These are phyloP conservation scores for Ganoderma lingzhi DNA, from an alignment of 1,284 basidiomycete genomes.

Conservation along the genomic window DNA sequence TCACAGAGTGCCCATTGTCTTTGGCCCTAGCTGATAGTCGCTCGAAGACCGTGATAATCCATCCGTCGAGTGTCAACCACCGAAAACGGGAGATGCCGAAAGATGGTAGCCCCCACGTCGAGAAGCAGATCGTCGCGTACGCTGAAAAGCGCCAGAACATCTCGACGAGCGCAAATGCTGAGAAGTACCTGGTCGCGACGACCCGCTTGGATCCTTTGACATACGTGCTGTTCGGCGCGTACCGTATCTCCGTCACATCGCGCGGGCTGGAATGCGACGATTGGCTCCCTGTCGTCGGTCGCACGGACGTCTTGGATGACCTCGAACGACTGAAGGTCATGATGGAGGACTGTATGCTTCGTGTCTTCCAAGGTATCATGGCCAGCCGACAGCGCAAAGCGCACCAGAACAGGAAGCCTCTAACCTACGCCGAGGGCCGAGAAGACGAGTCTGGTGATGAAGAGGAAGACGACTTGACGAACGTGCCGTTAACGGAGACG, in stretches of 20 bases:
- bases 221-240: conserved; percentile 93
- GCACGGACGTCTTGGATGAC: conserved; percentile 83
- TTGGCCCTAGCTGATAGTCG: conserved; percentile 8
- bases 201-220: conserved; percentile 91
- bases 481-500: conserved; percentile 62
- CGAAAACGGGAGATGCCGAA: conserved; percentile 65
- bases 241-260: conserved; percentile 73
- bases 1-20: background rate
- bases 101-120: conserved; percentile 50
- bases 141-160: conserved; percentile 87
- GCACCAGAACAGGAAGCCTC: conserved; percentile 39
- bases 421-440: conserved; percentile 56
- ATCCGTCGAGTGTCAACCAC: conserved; percentile 89
- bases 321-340: conserved; percentile 85
- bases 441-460: conserved; percentile 73
- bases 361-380: conserved; percentile 91
- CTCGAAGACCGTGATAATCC: conserved; percentile 74
- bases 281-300: conserved; percentile 90
- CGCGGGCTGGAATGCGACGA: conserved; percentile 87
- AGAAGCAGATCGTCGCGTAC: conserved; percentile 88
- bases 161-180: conserved; percentile 56
- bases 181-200: conserved; percentile 82
- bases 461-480: conserved; percentile 50
- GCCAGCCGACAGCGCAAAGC: conserved; percentile 50
- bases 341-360: conserved; percentile 88